phyloP scores from a whole-genome alignment of 768 basidiomycete genomes.

The Suillus subalutaceus region DNA sequence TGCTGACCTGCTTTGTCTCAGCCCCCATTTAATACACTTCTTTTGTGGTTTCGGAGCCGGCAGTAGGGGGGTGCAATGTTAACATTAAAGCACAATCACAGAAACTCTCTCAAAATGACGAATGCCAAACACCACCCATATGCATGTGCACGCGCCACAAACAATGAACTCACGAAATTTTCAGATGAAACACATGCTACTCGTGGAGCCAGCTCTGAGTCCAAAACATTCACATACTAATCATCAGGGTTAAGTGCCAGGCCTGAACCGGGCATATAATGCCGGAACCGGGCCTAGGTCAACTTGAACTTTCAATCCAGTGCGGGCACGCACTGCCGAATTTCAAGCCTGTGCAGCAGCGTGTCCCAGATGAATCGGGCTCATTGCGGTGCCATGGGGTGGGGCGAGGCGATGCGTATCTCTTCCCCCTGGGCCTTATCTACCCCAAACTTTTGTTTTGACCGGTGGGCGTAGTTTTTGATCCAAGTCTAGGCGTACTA shows the following conservation, averaged over 20 bases:
- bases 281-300: background rate
- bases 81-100: background rate
- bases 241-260: background rate
- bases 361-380: background rate
- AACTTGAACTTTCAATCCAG: background rate
- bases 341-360: background rate
- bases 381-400: constrained; percentile 4
- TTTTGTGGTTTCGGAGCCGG: background rate
- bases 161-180: background rate
- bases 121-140: background rate
- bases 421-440: background rate
- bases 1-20: background rate
- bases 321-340: background rate
- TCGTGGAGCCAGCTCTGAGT: background rate
- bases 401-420: background rate
- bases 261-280: background rate
- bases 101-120: background rate
- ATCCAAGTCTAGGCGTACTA: background rate
- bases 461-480: background rate
- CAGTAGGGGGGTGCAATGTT: background rate
- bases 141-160: background rate
- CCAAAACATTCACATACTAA: background rate
- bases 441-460: background rate
- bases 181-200: background rate
- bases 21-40: background rate